A percentile compares a stretch with the other conserved stretches of the same genome.
Evolutionary conservation across 2,329 filamentous ascomycete species (phyloP).

Genomic region (Graphium sp.): DNA sequence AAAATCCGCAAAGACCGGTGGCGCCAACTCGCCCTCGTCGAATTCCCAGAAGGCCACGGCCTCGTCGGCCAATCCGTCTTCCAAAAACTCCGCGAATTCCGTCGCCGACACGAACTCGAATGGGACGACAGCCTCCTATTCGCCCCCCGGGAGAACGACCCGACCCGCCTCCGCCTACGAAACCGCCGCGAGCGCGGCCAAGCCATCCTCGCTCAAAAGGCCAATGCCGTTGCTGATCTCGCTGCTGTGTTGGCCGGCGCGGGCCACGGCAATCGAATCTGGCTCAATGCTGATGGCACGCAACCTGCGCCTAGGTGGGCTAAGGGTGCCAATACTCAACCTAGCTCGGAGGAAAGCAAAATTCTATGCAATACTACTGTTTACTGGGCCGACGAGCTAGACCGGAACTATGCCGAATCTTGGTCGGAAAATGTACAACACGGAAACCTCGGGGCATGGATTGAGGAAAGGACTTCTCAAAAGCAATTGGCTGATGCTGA

Average conservation of each 20-base stretch:
- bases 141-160: conserved; percentile 15
- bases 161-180: conserved; percentile 17
- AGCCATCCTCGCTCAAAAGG: conserved; percentile 41
- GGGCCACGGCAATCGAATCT: conserved; percentile 33
- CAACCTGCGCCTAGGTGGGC: conserved; percentile 5
- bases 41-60: conserved; percentile 34
- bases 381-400: conserved; percentile 31
- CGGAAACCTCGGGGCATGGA: too few species aligned
- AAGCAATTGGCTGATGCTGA: conserved; percentile 4
- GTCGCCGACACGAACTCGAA: conserved; percentile 41
- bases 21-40: conserved; percentile 41
- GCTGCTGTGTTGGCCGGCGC: conserved; percentile 36
- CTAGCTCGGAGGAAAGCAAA: conserved; percentile 6
- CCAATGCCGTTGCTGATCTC: conserved; percentile 46
- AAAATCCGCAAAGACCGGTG: conserved; percentile 53
- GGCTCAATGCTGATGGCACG: conserved; percentile 7
- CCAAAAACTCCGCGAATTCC: conserved; percentile 48
- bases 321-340: conserved; percentile 2
- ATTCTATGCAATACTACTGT: conserved; percentile 24
- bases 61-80: conserved; percentile 40
- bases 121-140: conserved; percentile 34
- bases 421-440: conserved; percentile 40
- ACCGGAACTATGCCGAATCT: conserved; percentile 24
- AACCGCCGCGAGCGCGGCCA: conserved; percentile 26
- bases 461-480: too few species aligned